Base-by-base conservation (phyloP, 106 monocot genomes). In the Dendrobium nobile region DNA sequence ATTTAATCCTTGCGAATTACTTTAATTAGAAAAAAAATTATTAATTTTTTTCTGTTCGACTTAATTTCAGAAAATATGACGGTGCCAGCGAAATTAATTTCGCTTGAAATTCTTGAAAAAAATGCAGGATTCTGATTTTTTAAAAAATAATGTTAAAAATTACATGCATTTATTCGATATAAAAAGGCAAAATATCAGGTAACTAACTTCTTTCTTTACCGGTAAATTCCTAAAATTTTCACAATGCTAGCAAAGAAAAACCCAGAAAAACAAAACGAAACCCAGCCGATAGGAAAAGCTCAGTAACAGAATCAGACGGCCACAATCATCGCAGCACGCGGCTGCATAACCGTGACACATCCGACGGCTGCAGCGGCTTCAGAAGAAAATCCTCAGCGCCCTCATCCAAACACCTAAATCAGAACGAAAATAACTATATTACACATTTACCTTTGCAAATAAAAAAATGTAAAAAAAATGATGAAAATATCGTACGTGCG, bases 371-470 rank as follows among this genome's bases (percentile, higher is more conserved):
- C 9, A 95, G 80, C 6, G 95, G 95, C 81, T 95, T 95, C 79
- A 95, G 73, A 64, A 95, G 48, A 74, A 95, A 95, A 78, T 92
- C 92, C 81, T 90, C 90, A 0, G 92, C 95, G 16, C 95, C 95
- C 41, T 92, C 95, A 59, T 92, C 90, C 81, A 95, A 77, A 75
- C 91, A 91, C 44, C 91, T 88, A 61, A 31, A 70, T 59, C 26
- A 15, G 0, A 15, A 77, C 15, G 4, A 70, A 43, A 26, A 78
- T 4, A 65, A 37, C 33, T 7, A 33, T 67, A 65, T 42, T 18
- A 75, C n/a, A 24, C n/a, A 73, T 56, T 58, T 55, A 41, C 47
- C 44, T 3, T 26, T 41, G n/a, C 42, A 24, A 47, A 48, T 26
- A 77, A 27, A 17, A 47, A 77, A 7, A 47, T 26, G 27, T 77